Base-by-base conservation (phyloP, 208 protist species). In the Leishmania braziliensis region DNA sequence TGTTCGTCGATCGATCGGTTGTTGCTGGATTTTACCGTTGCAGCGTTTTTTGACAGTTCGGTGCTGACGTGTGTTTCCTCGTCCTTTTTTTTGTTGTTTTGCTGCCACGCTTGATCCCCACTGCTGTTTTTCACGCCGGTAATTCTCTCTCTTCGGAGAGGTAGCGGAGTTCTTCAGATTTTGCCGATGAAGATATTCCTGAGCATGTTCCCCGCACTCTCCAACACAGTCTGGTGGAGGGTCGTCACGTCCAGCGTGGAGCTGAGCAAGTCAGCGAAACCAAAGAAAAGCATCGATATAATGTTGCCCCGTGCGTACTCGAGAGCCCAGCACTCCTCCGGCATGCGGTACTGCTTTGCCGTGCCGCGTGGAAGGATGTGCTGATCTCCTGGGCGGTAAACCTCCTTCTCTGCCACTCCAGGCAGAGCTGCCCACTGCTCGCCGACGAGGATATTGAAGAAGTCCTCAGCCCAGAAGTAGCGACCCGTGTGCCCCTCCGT, bases 261-360 rank as follows among this genome's bases (percentile, higher is more conserved):
- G 82, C 48, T 87, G 36, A 39, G 36, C 36, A 39, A 39, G 82
- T 98, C 94, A 10, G 92, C 85, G 81, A 98, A 91, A n/a, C 93
- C 97, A 79, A 98, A 98, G 78, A 97, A 91, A 58, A 98, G 83
- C 95, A 98, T 98, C 23, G 92, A 94, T n/a, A 87, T 85, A 74
- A 98, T 98, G 85, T 94, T 95, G 63, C 95, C 95, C 53, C 95
- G 93, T 20, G 95, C 94, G 85, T 98, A 98, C 89, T 98, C 95
- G 70, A 98, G 94, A 0, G 94, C 96, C 87, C 88, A 98, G 88
- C 95, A 98, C 77, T 94, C 83, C 14, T 90, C 92, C n/a, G 92
- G 93, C 93, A 98, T 98, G 81, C 90, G 88, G 88, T 98, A 98
- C 87, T 97, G 93, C 88, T 95, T 97, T 56, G 93, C 92, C 1